Base-by-base conservation (phyloP, 2,329 filamentous ascomycete genomes). In the Colletotrichum neosansevieriae region DNA sequence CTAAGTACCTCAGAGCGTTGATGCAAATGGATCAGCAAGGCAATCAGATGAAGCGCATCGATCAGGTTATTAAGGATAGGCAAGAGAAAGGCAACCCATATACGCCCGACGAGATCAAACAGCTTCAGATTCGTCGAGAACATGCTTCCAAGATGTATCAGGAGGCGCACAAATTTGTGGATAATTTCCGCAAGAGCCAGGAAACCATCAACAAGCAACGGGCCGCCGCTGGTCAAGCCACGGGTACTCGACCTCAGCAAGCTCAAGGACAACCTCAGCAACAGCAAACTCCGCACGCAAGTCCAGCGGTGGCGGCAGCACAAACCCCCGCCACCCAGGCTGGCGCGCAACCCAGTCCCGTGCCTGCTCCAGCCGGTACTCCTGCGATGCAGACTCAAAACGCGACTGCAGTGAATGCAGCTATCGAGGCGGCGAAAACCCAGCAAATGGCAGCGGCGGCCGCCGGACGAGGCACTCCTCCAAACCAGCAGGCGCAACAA, bases 121-220 rank as follows among this genome's bases (percentile, higher is more conserved):
- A 81, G 24, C 78, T 81, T 12, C 79, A 82, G 45, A 78, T 83
- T 2, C 79, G 80, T 45, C 83, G 81, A 67, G 83, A 83, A 2
- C 75, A 79, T 15, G 75, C 82, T 11, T 75, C 82, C 15, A 87
- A 85, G 70, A 70, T 77, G 9, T 80, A 86, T 69, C 74, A 74
- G 0, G 83, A 86, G 2, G 84, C 85, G 0, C 79, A 83, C 24
- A 80, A 77, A 19, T 87, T 84, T 72, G 81, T 87, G 3, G 82
- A 84, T 13, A 75, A 71, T 5, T 82, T 87, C 47, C 78, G 85
- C 3, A 82, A 83, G 61, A 80, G 83, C 54, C 84, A 85, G 63
- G 79, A 78, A 38, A 72, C 72, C 11, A 72, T 80, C 29, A 74
- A 72, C 53, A 74, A 71, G 44, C 67, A 57, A 70, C 58, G 67